Evolutionary conservation across 202 grass and related monocot genomes (phyloP).

Genomic region (Miscanthus sacchariflorus): DNA sequence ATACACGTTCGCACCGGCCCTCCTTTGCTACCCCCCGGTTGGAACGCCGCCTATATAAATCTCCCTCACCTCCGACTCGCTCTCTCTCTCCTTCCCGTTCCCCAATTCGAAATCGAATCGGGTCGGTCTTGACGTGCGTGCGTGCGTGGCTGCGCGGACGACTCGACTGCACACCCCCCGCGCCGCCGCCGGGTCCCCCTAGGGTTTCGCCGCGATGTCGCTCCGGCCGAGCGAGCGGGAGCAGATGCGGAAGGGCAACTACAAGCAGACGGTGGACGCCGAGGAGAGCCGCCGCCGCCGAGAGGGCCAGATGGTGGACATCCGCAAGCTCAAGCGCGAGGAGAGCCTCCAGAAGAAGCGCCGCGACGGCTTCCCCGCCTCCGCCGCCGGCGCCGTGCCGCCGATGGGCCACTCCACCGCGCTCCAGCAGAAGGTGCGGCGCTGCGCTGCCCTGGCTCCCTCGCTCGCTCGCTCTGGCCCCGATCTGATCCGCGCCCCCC

Average conservation of each 20-base stretch:
- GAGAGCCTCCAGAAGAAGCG: slow-evolving; percentile 88
- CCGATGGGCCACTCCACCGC: slow-evolving; percentile 52
- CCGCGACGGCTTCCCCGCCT: slow-evolving; percentile 64
- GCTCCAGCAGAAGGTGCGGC: slow-evolving; percentile 78
- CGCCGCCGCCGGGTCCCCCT: slow-evolving; percentile 3
- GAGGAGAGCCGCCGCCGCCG: slow-evolving; percentile 87
- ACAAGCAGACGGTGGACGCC: slow-evolving; percentile 89
- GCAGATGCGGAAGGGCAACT: slow-evolving; percentile 71
- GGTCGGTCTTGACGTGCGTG: slow-evolving; percentile 14
- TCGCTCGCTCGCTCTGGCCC: too few species aligned
- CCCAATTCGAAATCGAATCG: slow-evolving; percentile 57
- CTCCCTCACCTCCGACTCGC: background rate
- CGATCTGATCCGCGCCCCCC: slow-evolving; percentile 22
- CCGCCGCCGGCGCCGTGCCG: slow-evolving; percentile 13
- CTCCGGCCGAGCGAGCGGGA: slow-evolving; percentile 79
- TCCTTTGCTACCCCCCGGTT: background rate
- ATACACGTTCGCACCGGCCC: background rate
- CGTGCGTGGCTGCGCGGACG: slow-evolving; percentile 24
- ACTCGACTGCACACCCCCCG: background rate
- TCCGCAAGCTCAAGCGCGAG: slow-evolving; percentile 83
- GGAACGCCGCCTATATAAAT: slow-evolving; percentile 29
- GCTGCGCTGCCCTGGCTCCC: background rate
- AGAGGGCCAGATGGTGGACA: slow-evolving; percentile 83
- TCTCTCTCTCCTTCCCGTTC: slow-evolving; percentile 7
- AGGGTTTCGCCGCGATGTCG: slow-evolving; percentile 70